Percentiles rank a stretch among this genome's conserved stretches.
Conservation (phyloP, 2,329 filamentous ascomycete species). For the Pyrenophora seminiperda region DNA sequence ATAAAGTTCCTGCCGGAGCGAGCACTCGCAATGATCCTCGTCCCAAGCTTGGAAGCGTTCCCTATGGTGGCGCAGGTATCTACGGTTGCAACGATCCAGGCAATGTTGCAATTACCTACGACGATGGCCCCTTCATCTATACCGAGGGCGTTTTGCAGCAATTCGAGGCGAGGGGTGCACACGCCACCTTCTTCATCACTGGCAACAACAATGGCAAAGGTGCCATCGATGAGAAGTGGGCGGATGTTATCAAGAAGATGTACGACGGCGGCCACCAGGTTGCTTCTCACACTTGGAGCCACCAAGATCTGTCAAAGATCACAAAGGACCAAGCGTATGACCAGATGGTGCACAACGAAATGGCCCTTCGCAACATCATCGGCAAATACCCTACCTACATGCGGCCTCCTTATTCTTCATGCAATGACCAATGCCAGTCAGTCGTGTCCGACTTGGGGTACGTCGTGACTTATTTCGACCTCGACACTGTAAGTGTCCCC, state of each 20-base stretch:
- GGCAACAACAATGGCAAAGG: slow-evolving; percentile 63
- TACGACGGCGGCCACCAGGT: slow-evolving; percentile 63
- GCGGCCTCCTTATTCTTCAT: slow-evolving; percentile 56
- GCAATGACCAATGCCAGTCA: slow-evolving; percentile 49
- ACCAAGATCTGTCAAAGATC: slow-evolving; percentile 56
- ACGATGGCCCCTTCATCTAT: slow-evolving; percentile 61
- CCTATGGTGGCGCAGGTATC: slow-evolving; percentile 63
- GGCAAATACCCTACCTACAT: slow-evolving; percentile 62
- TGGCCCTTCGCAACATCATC: slow-evolving; percentile 61
- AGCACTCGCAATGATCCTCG: slow-evolving; percentile 61
- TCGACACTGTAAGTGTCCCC: slow-evolving; percentile 54
- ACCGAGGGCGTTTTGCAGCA: slow-evolving; percentile 61
- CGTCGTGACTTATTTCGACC: slow-evolving; percentile 65
- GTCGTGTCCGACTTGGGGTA: slow-evolving; percentile 57
- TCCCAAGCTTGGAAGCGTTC: slow-evolving; percentile 58
- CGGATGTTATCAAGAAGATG: slow-evolving; percentile 62
- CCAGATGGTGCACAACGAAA: slow-evolving; percentile 60
- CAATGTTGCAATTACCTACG: slow-evolving; percentile 69
- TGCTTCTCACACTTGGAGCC: slow-evolving; percentile 63
- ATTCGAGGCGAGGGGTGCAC: slow-evolving; percentile 67
- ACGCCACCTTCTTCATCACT: slow-evolving; percentile 71
- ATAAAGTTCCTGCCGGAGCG: slow-evolving; percentile 58
- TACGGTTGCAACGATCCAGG: slow-evolving; percentile 60
- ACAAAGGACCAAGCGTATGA: slow-evolving; percentile 52
- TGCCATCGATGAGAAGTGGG: slow-evolving; percentile 59